Conservation (phyloP, 768 basidiomycete species). For the Lactifluus subvellereus region DNA sequence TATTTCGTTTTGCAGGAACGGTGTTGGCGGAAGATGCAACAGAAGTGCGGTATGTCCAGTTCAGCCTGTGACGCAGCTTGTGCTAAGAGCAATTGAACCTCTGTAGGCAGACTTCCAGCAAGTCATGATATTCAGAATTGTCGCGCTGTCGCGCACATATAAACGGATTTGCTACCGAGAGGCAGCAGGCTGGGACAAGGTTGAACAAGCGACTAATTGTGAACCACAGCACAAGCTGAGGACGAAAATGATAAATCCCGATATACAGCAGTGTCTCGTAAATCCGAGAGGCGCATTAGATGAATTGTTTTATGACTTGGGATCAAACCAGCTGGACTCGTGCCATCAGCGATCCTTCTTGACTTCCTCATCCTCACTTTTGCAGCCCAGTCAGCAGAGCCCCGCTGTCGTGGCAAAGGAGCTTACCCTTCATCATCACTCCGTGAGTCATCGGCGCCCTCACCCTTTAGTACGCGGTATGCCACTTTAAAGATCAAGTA, state of each 20-base stretch:
- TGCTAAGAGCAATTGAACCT: neutral
- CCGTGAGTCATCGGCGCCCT: constrained; percentile 75
- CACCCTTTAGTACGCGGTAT: constrained; percentile 69
- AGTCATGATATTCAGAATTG: neutral
- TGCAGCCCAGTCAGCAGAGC: constrained; percentile 5
- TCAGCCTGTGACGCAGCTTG: neutral
- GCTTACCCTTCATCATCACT: constrained; percentile 77
- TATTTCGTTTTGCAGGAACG: neutral
- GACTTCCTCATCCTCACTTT: constrained; percentile 28
- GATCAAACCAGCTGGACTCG: neutral
- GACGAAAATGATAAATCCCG: neutral
- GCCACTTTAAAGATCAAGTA: constrained; percentile 78
- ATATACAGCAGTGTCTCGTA: constrained; percentile 12
- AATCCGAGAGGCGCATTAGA: constrained; percentile 4
- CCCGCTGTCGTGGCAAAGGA: constrained; percentile 6
- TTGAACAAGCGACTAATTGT: neutral
- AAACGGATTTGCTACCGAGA: neutral
- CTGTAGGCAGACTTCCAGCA: neutral
- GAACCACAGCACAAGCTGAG: constrained; percentile 1
- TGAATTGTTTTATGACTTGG: constrained; percentile 3
- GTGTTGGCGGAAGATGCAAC: neutral
- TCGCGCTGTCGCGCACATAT: neutral
- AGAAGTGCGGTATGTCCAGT: neutral
- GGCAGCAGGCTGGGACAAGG: neutral
- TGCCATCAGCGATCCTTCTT: constrained; percentile 31